Conservation (phyloP, 1,284 basidiomycete species). For the Amylostereum areolatum region DNA sequence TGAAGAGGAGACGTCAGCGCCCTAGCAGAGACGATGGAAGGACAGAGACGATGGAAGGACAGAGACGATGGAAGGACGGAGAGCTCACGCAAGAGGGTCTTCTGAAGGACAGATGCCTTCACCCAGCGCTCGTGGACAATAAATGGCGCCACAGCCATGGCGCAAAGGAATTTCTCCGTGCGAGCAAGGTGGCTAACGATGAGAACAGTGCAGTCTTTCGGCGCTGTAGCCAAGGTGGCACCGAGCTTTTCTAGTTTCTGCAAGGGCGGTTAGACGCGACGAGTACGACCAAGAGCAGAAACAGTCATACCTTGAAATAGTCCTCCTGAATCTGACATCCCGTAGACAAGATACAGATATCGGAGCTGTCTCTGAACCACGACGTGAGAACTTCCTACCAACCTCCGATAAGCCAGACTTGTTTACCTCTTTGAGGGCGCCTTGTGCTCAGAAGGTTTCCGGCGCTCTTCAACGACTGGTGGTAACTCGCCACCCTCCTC, state of each 20-base stretch:
- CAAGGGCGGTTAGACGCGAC: not conserved
- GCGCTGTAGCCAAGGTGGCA: constrained; percentile 51
- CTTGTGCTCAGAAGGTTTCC: no score
- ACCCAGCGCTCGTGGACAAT: constrained; percentile 69
- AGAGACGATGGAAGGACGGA: not conserved
- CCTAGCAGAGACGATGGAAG: no score
- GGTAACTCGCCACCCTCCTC: constrained; percentile 25
- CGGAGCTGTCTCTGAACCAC: not conserved
- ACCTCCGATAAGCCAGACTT: no score
- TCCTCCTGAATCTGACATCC: not conserved
- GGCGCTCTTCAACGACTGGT: no score
- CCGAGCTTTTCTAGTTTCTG: constrained; percentile 61
- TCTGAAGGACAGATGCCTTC: constrained; percentile 45
- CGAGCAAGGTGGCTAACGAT: constrained; percentile 61
- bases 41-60: not conserved
- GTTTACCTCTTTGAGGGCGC: no score
- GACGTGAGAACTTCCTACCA: constrained; percentile 7
- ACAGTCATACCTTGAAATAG: constrained; percentile 35
- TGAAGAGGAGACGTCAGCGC: constrained; percentile 23
- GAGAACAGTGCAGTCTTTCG: constrained; percentile 71
- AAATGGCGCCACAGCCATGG: constrained; percentile 53
- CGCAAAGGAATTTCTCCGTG: constrained; percentile 80
- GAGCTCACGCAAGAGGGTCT: constrained; percentile 55
- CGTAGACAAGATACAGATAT: not conserved
- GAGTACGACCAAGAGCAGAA: not conserved